Evolutionary conservation across 768 basidiomycete species (phyloP).

Genomic region (Phallus indusiatus): DNA sequence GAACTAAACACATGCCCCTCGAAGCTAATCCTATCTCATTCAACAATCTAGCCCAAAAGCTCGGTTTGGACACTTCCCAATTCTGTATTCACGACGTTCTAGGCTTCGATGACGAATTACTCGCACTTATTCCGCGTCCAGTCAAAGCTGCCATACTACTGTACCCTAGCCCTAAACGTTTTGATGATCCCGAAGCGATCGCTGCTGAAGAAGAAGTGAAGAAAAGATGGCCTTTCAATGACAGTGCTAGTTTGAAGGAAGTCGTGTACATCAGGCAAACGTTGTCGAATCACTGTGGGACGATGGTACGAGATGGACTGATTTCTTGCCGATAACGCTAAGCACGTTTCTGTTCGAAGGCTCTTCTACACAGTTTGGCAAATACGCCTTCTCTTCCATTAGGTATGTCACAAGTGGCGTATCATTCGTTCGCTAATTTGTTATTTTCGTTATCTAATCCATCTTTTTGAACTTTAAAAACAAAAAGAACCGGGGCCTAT

Average conservation of each 20-base stretch:
- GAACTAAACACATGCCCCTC: neutral
- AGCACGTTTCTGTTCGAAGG: neutral
- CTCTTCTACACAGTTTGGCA: conserved; percentile 1
- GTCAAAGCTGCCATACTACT: neutral
- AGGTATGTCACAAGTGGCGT: neutral
- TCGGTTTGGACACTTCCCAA: neutral
- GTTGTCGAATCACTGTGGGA: conserved; percentile 1
- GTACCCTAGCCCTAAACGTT: neutral
- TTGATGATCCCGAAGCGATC: neutral
- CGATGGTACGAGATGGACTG: neutral
- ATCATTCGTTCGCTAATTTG: neutral
- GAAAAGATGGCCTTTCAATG: neutral
- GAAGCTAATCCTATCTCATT: conserved; percentile 1
- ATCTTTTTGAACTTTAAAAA: neutral
- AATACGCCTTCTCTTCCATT: conserved; percentile 2
- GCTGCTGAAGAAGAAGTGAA: neutral
- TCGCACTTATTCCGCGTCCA: conserved; percentile 4
- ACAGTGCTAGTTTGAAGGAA: neutral
- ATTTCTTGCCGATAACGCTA: neutral
- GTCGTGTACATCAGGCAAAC: neutral
- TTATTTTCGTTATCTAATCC: neutral
- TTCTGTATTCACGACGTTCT: conserved; percentile 2
- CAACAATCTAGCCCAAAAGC: neutral
- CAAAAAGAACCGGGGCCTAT: neutral
- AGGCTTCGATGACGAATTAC: conserved; percentile 7